These are phyloP conservation scores for Naganishia kalamii DNA, from an alignment of 768 basidiomycete species.

Conservation along the genomic window DNA sequence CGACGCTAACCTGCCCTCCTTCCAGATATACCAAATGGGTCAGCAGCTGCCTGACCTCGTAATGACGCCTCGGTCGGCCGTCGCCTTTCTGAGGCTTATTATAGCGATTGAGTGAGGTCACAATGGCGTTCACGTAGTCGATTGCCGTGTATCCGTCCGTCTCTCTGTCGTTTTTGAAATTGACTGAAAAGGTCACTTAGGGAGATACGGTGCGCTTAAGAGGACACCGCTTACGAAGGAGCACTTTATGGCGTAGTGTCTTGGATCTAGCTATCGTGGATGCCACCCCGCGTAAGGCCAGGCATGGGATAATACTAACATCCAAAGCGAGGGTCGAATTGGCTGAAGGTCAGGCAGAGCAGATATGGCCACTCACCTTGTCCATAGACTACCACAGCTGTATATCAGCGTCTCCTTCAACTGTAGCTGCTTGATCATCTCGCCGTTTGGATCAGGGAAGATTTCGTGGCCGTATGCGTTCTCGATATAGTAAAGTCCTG, in stretches of 20 bases:
- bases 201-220: constrained; percentile 11
- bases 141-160: constrained; percentile 75
- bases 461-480: constrained; percentile 73
- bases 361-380: constrained; percentile 55
- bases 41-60: constrained; percentile 71
- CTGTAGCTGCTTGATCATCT: constrained; percentile 61
- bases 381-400: constrained; percentile 92
- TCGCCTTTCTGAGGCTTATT: constrained; percentile 40
- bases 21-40: constrained; percentile 76
- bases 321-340: not conserved
- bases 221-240: constrained; percentile 60
- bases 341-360: not conserved
- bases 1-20: constrained; percentile 59
- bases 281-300: constrained; percentile 75
- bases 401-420: constrained; percentile 70
- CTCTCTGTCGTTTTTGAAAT: constrained; percentile 80
- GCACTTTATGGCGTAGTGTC: constrained; percentile 67
- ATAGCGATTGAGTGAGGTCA: constrained; percentile 58
- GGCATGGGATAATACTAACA: constrained; percentile 79
- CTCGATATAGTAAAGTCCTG: constrained; percentile 71
- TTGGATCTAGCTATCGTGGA: constrained; percentile 67
- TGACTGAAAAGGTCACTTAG: constrained; percentile 55
- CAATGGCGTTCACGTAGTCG: constrained; percentile 78
- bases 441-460: constrained; percentile 78
- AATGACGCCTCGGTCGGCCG: constrained; percentile 48